Evolutionary conservation across 345 rosid species (phyloP).

Genomic region (Pistacia atlantica): DNA sequence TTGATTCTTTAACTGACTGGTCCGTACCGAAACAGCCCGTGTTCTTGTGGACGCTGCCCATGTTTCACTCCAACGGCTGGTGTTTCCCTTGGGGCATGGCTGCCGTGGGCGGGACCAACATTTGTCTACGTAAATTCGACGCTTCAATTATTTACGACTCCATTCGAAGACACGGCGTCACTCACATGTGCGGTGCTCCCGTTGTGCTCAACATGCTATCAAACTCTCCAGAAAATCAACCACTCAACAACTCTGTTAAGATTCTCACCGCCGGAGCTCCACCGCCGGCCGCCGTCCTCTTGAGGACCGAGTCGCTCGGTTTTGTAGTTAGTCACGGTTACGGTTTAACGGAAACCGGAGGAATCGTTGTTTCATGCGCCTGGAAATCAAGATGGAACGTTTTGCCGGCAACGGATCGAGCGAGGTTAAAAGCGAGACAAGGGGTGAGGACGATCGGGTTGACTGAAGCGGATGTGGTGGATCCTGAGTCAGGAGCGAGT

Average conservation of each 20-base stretch:
- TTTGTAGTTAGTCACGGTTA: background rate
- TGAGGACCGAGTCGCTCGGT: background rate
- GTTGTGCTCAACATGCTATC: conserved; percentile 5
- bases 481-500: background rate
- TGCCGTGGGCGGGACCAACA: background rate
- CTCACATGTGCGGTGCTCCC: conserved; percentile 7
- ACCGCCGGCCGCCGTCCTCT: background rate
- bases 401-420: background rate
- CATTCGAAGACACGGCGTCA: background rate
- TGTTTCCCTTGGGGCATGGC: conserved; percentile 2
- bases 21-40: background rate
- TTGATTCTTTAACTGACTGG: background rate
- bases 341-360: background rate
- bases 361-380: background rate
- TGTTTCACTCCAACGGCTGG: conserved; percentile 4
- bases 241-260: background rate
- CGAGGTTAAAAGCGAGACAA: conserved; percentile 2
- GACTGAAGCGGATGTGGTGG: background rate
- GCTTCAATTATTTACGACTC: background rate
- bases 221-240: background rate
- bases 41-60: background rate
- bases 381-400: background rate
- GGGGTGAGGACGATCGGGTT: background rate
- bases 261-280: background rate
- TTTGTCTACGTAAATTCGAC: background rate